Evolutionary conservation across 2,329 filamentous ascomycete species (phyloP).

Genomic region (Bretziella fagacearum): DNA sequence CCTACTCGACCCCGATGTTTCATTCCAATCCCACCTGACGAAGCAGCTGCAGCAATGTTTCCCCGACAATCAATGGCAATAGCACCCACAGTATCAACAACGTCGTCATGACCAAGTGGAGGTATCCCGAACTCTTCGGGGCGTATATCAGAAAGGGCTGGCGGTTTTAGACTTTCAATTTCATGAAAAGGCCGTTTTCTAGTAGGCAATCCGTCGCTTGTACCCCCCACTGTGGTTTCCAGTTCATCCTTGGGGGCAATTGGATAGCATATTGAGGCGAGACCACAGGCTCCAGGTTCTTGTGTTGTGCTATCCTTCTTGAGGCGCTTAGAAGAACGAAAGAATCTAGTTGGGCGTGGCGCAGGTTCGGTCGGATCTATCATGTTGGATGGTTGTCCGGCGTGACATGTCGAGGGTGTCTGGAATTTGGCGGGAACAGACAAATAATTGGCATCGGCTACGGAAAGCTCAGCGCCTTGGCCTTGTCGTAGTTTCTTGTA

Average conservation of each 20-base stretch:
- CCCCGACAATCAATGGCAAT: constrained; percentile 80
- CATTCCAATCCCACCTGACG: constrained; percentile 96
- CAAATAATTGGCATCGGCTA: constrained; percentile 12
- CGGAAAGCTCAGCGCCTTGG: constrained; percentile 14
- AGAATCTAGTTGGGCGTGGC: neutral
- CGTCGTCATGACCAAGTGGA: constrained; percentile 26
- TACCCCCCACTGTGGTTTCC: neutral
- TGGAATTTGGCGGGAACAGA: no score
- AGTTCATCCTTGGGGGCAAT: neutral
- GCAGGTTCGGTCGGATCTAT: no score
- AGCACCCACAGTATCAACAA: constrained; percentile 90
- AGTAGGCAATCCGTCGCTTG: neutral
- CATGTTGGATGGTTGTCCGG: no score
- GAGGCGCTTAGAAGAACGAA: neutral
- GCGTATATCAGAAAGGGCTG: neutral
- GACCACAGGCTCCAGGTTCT: no score
- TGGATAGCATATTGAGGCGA: no score
- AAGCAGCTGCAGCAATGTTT: constrained; percentile 84
- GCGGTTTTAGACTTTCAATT: neutral
- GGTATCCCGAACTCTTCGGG: constrained; percentile 5
- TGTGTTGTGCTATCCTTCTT: neutral
- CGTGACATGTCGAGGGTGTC: no score
- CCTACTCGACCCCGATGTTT: constrained; percentile 86
- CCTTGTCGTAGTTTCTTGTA: neutral
- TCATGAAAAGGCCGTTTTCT: constrained; percentile 9